Percentiles rank a stretch among this genome's conserved stretches.
These are phyloP conservation scores for Sungouiella thailandica DNA, from an alignment of 805 yeast genomes.

Conservation along the genomic window DNA sequence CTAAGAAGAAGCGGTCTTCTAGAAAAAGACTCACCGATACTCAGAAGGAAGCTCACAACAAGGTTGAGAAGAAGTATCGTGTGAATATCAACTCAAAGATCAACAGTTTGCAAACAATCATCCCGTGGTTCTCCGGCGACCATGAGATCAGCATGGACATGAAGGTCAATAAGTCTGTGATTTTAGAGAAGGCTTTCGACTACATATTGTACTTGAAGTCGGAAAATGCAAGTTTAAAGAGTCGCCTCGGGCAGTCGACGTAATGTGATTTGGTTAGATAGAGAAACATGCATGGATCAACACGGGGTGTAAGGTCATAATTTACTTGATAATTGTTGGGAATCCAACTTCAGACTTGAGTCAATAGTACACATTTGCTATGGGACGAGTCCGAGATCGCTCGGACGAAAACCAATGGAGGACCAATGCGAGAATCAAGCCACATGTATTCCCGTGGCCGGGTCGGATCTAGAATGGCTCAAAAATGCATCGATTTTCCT, in stretches of 20 bases:
- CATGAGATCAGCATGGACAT: conserved; percentile 7
- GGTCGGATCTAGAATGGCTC: no score
- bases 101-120: conserved; percentile 59
- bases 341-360: no score
- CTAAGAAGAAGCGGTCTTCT: conserved; percentile 37
- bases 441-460: no score
- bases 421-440: no score
- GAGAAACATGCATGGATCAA: no score
- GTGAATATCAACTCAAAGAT: conserved; percentile 69
- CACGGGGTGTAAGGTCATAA: no score
- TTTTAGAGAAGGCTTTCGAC: conserved; percentile 62
- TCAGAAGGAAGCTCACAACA: conserved; percentile 70
- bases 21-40: conserved; percentile 51
- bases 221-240: conserved; percentile 32
- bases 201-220: conserved; percentile 49
- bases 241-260: conserved; percentile 1
- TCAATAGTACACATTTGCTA: no score
- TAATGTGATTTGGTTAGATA: no score
- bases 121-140: conserved; percentile 55
- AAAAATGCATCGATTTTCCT: no score
- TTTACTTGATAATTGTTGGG: no score
- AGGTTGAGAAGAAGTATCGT: conserved; percentile 66
- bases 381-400: no score
- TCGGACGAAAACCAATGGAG: no score
- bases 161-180: conserved; percentile 56